Percentiles rank a stretch among this genome's conserved stretches.
These are phyloP conservation scores for Beta lomatogona DNA, from an alignment of 179 eudicot genomes.

Conservation along the genomic window DNA sequence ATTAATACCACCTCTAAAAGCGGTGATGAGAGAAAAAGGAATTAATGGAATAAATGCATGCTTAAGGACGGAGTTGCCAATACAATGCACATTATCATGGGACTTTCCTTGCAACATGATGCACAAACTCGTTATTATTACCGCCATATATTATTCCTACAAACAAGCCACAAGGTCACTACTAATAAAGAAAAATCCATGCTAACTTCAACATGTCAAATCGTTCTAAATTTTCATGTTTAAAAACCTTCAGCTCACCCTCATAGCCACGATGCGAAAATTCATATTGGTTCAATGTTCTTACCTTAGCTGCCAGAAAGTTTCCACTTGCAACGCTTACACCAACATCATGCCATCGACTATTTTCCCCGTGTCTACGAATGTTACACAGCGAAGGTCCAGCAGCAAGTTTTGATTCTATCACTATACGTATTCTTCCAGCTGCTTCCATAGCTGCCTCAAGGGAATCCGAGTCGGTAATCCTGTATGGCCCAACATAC, in stretches of 20 bases:
- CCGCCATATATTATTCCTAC: not conserved
- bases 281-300: not conserved
- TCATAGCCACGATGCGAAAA: slow-evolving; percentile 7
- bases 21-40: too few relatives aligned
- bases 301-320: slow-evolving; percentile 93
- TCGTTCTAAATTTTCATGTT: not conserved
- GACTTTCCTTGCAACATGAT: not conserved
- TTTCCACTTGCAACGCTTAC: slow-evolving; percentile 97
- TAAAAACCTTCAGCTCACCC: not conserved
- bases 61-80: not conserved
- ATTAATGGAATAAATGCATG: too few relatives aligned
- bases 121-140: not conserved
- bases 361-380: slow-evolving; percentile 91
- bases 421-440: slow-evolving; percentile 70
- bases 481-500: slow-evolving; percentile 84
- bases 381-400: slow-evolving; percentile 86
- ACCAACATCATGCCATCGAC: slow-evolving; percentile 86
- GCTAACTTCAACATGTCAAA: not conserved
- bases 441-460: slow-evolving; percentile 93
- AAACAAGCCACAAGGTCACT: not conserved
- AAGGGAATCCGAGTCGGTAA: slow-evolving; percentile 77
- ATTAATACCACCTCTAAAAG: not conserved
- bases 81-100: not conserved
- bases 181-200: not conserved
- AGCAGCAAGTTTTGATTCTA: slow-evolving; percentile 91